Evolutionary conservation across 495 filamentous ascomycete species (phyloP).

Genomic region (Hyphodiscus hymeniophilus): DNA sequence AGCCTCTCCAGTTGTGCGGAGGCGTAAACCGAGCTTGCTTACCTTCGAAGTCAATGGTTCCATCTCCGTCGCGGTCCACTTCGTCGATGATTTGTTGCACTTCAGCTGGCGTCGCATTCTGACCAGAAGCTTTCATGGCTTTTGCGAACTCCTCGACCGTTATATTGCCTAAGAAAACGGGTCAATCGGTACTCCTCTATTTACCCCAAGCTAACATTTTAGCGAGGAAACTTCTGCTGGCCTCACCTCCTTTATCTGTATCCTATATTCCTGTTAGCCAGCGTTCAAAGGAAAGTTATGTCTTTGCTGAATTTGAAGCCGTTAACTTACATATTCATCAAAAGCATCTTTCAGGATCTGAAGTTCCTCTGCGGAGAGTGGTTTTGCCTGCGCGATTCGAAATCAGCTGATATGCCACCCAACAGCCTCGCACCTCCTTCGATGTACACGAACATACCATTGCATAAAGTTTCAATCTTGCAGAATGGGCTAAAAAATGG

Average conservation of each 20-base stretch:
- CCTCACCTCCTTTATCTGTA: slow-evolving; percentile 28
- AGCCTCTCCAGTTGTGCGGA: too few species aligned
- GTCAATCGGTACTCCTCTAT: not conserved
- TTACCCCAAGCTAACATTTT: not conserved
- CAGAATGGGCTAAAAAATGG: too few species aligned
- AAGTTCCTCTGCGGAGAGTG: slow-evolving; percentile 26
- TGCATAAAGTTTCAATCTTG: too few species aligned
- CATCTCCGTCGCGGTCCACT: slow-evolving; percentile 30
- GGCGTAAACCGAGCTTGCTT: too few species aligned
- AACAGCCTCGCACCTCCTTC: too few species aligned
- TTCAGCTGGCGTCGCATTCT: slow-evolving; percentile 23
- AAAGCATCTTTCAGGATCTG: slow-evolving; percentile 29
- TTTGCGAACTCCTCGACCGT: slow-evolving; percentile 28
- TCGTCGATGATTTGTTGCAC: slow-evolving; percentile 29
- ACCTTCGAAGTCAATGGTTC: slow-evolving; percentile 32
- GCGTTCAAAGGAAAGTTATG: not conserved
- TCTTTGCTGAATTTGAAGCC: too few species aligned
- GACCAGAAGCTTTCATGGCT: slow-evolving; percentile 29
- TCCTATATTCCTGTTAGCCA: slow-evolving; percentile 21
- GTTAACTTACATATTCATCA: slow-evolving; percentile 27
- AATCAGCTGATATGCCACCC: not conserved
- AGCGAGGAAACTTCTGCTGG: not conserved
- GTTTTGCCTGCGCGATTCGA: slow-evolving; percentile 18
- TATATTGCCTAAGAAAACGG: slow-evolving; percentile 23
- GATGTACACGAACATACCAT: too few species aligned